Percentiles rank a stretch among this genome's conserved stretches.
These are phyloP conservation scores for Sechiopsis laciniata DNA, from an alignment of 306 rosid genomes.

Conservation along the genomic window DNA sequence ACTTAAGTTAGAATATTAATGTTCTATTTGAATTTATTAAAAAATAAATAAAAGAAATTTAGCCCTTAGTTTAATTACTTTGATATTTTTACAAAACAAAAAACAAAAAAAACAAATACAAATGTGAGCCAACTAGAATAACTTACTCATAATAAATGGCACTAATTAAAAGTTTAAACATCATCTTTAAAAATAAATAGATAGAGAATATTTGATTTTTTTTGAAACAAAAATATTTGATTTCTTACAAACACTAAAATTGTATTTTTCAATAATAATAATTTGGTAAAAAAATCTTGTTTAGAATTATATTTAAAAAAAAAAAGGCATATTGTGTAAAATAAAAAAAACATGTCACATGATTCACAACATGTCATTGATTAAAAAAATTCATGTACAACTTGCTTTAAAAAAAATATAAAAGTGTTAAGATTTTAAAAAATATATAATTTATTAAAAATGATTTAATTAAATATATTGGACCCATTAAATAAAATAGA, in stretches of 20 bases:
- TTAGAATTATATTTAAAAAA: background rate
- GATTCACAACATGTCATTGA: background rate
- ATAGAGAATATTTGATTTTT: no score
- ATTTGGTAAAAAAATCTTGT: background rate
- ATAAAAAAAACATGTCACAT: background rate
- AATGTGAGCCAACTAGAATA: no score
- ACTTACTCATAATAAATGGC: background rate
- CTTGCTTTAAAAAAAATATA: background rate
- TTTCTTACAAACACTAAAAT: background rate
- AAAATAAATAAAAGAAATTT: no score
- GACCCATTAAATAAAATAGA: background rate
- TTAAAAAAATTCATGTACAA: background rate
- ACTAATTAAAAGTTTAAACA: no score
- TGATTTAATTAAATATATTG: background rate
- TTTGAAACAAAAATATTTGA: no score
- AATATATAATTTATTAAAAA: no score
- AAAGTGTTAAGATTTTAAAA: background rate
- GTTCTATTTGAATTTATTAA: no score
- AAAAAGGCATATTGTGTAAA: background rate
- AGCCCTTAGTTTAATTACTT: no score
- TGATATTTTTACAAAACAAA: no score
- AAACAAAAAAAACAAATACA: no score
- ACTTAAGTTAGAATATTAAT: no score
- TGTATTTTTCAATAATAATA: background rate
- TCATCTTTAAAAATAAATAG: no score